A percentile compares a stretch with the other conserved stretches of the same genome.
Conservation (phyloP, 2,329 filamentous ascomycete genomes). For the Neofusicoccum kwambonambiense region DNA sequence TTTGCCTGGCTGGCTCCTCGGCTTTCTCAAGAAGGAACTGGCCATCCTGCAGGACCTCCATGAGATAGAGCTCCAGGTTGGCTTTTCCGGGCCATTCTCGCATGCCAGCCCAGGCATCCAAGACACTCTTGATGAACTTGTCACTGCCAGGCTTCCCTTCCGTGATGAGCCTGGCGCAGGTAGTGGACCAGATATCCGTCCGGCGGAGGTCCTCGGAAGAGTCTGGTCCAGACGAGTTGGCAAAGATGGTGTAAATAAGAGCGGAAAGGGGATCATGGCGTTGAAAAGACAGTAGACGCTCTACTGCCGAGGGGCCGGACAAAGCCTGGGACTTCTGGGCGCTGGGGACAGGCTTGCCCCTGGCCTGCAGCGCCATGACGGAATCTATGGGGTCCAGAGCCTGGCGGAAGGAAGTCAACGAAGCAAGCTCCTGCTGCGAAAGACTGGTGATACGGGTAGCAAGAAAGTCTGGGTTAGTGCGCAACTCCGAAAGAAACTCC, state of each 20-base stretch:
- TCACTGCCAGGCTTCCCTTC: conserved; percentile 74
- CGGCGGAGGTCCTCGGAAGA: conserved; percentile 77
- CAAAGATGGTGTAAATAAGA: conserved; percentile 85
- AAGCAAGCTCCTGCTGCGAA: conserved; percentile 71
- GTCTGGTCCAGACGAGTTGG: conserved; percentile 78
- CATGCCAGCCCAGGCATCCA: conserved; percentile 85
- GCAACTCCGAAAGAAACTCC: conserved; percentile 75
- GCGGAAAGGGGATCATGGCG: conserved; percentile 82
- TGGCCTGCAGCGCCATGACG: conserved; percentile 67
- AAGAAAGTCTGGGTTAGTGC: conserved; percentile 84
- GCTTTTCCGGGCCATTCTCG: conserved; percentile 86
- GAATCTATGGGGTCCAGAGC: conserved; percentile 79
- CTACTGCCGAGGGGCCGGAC: conserved; percentile 63
- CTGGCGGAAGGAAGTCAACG: conserved; percentile 75
- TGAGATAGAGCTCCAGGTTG: conserved; percentile 90
- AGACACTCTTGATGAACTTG: conserved; percentile 76
- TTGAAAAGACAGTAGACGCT: conserved; percentile 84
- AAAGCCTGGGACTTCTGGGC: conserved; percentile 49
- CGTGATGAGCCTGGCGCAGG: conserved; percentile 78
- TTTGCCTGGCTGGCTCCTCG: conserved; percentile 68
- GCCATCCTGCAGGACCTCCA: conserved; percentile 91
- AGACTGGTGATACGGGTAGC: conserved; percentile 77
- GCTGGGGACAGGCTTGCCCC: conserved; percentile 49
- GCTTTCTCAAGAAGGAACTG: conserved; percentile 85
- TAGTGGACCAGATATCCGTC: conserved; percentile 83